phyloP scores from a whole-genome alignment of 129 eudicot species.

The Mikania micrantha region DNA sequence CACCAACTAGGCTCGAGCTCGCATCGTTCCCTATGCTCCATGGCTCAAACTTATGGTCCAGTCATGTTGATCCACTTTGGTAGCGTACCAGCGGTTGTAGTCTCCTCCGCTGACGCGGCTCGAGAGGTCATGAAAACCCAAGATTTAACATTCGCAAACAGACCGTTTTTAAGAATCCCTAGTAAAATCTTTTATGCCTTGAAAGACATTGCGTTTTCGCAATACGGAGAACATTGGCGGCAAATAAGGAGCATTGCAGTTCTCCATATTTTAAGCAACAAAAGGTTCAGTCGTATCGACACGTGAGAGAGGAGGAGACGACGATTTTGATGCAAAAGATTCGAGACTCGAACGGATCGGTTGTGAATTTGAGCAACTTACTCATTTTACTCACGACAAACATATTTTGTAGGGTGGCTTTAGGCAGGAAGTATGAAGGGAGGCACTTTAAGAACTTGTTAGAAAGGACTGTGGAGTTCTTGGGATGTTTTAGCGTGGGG shows the following conservation, averaged over 20 bases:
- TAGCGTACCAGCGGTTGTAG: neutral
- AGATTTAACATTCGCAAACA: neutral
- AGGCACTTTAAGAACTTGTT: neutral
- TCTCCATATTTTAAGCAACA: neutral
- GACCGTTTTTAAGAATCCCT: neutral
- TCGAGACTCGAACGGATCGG: neutral
- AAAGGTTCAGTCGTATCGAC: neutral
- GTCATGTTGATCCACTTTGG: neutral
- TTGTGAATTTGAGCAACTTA: neutral
- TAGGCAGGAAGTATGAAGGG: neutral
- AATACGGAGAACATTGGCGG: neutral
- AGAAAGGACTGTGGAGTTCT: neutral
- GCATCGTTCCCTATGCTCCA: neutral
- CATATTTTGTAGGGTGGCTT: neutral
- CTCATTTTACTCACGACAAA: neutral
- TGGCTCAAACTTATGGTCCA: neutral
- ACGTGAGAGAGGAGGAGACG: neutral
- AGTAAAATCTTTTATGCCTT: neutral
- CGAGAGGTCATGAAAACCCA: neutral
- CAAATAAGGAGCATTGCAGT: neutral
- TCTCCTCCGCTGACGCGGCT: neutral
- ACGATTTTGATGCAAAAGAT: neutral
- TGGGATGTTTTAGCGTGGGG: slow-evolving; percentile 1
- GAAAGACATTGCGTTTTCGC: neutral
- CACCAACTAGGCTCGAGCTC: slow-evolving; percentile 4